These are phyloP conservation scores for Penicillium psychrofluorescens DNA, from an alignment of 495 filamentous ascomycete genomes.

Conservation along the genomic window DNA sequence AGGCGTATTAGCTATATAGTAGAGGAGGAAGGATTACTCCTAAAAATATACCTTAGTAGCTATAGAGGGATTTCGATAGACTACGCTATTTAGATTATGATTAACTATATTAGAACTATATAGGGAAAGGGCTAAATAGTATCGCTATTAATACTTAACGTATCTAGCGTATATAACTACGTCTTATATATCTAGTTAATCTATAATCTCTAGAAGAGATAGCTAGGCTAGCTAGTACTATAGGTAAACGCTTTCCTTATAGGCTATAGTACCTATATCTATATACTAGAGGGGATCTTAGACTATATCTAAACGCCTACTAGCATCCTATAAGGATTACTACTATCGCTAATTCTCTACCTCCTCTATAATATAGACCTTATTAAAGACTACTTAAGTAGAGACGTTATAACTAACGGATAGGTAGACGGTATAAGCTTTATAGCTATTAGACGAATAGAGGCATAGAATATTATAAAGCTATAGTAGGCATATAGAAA, in stretches of 20 bases:
- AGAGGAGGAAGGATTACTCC: slow-evolving; percentile 15
- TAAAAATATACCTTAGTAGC: slow-evolving; percentile 12
- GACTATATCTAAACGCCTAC: not conserved
- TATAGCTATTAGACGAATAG: not conserved
- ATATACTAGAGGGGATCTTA: slow-evolving; percentile 1
- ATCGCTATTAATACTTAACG: slow-evolving; percentile 10
- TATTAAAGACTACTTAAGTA: slow-evolving; percentile 3
- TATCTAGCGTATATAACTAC: slow-evolving; percentile 12
- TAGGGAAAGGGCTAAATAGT: slow-evolving; percentile 3
- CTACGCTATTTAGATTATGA: slow-evolving; percentile 12
- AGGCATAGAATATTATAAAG: not conserved
- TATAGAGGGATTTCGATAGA: slow-evolving; percentile 9
- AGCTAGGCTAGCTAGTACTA: slow-evolving; percentile 1
- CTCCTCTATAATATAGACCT: slow-evolving; percentile 14
- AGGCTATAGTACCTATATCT: slow-evolving; percentile 2
- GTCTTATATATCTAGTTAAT: slow-evolving; percentile 12
- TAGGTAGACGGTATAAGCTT: slow-evolving; percentile 13
- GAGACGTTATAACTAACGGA: not conserved
- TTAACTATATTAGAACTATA: slow-evolving; percentile 9
- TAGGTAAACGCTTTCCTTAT: slow-evolving; percentile 8
- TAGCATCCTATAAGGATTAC: slow-evolving; percentile 13
- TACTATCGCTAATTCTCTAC: slow-evolving; percentile 19
- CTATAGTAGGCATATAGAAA: slow-evolving; percentile 1
- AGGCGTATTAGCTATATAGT: slow-evolving; percentile 11
- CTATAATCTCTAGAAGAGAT: slow-evolving; percentile 11